A percentile compares a stretch with the other conserved stretches of the same genome.
Evolutionary conservation across 495 filamentous ascomycete genomes (phyloP).

Genomic region (Podospora fimiseda): DNA sequence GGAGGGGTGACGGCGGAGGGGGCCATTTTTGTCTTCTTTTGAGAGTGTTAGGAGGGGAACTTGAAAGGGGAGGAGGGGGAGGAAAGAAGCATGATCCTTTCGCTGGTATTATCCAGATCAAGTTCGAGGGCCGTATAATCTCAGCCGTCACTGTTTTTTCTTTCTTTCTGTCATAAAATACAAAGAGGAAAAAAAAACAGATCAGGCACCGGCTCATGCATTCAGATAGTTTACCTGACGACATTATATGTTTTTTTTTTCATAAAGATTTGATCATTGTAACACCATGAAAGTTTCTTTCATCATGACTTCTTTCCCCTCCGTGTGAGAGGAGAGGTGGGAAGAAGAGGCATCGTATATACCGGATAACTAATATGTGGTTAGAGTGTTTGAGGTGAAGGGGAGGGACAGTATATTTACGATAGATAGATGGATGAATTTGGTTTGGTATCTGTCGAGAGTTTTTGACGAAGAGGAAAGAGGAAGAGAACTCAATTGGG

Average conservation of each 20-base stretch:
- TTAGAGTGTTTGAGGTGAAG: constrained; percentile 1
- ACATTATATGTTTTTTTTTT: neutral
- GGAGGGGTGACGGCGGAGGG: constrained; percentile 52
- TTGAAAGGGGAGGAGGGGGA: constrained; percentile 28
- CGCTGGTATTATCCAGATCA: constrained; percentile 99
- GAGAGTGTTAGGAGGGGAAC: constrained; percentile 27
- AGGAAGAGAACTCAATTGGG: neutral
- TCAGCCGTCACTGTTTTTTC: constrained; percentile 55
- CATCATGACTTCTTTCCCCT: constrained; percentile 17
- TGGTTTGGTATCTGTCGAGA: neutral
- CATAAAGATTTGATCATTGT: constrained; percentile 24
- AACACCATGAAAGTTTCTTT: constrained; percentile 9
- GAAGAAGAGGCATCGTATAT: constrained; percentile 12
- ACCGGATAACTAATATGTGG: constrained; percentile 10
- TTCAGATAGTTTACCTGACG: constrained; percentile 35
- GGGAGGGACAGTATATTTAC: neutral
- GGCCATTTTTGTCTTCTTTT: constrained; percentile 57
- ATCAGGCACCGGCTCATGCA: constrained; percentile 38
- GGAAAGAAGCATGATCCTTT: constrained; percentile 78
- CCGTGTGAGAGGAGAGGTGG: neutral
- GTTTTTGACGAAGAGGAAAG: neutral
- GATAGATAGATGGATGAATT: too few species aligned
- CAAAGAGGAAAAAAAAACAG: constrained; percentile 3
- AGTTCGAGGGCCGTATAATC: constrained; percentile 89
- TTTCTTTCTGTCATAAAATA: neutral